These are phyloP conservation scores for Tolypocladium guangdongense DNA, from an alignment of 2,329 filamentous ascomycete species.

Conservation along the genomic window DNA sequence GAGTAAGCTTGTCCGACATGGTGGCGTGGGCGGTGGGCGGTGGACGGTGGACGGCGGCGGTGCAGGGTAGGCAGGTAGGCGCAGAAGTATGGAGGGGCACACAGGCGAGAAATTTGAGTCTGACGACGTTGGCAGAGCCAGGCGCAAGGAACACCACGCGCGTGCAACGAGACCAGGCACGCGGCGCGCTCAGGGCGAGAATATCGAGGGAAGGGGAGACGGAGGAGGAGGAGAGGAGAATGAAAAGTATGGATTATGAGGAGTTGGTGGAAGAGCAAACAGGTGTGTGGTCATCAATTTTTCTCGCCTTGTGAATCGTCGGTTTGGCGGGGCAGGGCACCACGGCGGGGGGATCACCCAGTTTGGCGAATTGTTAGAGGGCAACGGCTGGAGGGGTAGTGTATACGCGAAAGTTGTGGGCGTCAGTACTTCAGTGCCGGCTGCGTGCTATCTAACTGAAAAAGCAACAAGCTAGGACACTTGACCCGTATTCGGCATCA, in stretches of 20 bases:
- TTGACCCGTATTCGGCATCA: too few relatives aligned
- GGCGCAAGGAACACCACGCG: not conserved
- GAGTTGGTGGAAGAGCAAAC: conserved; percentile 9
- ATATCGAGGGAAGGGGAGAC: not conserved
- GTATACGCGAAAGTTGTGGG: not conserved
- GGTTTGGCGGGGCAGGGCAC: conserved; percentile 18
- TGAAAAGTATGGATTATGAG: conserved; percentile 4
- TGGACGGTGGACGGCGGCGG: conserved; percentile 2
- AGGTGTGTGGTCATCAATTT: conserved; percentile 28
- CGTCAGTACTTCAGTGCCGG: not conserved
- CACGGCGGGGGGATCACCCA: conserved; percentile 1
- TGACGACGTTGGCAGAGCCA: not conserved
- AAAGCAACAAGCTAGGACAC: too few relatives aligned
- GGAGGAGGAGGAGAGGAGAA: conserved; percentile 2
- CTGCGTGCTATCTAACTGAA: not conserved
- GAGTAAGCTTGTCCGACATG: conserved; percentile 92
- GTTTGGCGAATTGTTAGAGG: not conserved
- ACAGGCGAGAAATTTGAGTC: not conserved
- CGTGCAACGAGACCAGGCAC: conserved; percentile 8
- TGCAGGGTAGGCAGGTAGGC: conserved; percentile 4
- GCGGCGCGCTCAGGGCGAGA: conserved; percentile 2
- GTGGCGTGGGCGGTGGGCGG: conserved; percentile 28
- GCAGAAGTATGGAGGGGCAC: not conserved
- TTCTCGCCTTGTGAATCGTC: conserved; percentile 28
- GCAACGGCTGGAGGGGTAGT: not conserved